These are phyloP conservation scores for Cornus kousa DNA, from an alignment of 148 eudicot genomes.

Conservation along the genomic window DNA sequence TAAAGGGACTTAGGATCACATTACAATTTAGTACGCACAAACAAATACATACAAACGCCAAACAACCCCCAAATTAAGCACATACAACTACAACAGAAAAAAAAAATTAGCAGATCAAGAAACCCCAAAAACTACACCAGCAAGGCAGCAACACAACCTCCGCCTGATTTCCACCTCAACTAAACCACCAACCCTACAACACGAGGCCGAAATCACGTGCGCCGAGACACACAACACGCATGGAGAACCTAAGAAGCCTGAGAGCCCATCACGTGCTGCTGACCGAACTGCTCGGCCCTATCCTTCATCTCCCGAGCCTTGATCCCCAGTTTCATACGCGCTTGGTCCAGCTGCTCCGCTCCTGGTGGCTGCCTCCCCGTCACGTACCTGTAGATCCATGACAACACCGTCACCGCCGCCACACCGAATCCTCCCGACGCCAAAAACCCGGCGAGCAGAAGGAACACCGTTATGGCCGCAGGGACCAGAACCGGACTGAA, in stretches of 20 bases:
- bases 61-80: no score
- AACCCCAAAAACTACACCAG: not conserved
- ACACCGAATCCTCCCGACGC: constrained; percentile 65
- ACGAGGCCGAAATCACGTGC: not conserved
- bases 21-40: no score
- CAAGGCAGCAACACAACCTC: no score
- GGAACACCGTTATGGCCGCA: constrained; percentile 37
- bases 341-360: constrained; percentile 49
- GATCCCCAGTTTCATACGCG: constrained; percentile 38
- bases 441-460: constrained; percentile 42
- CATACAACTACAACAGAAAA: no score
- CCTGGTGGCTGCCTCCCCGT: constrained; percentile 57
- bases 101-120: not conserved
- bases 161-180: not conserved
- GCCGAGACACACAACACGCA: no score
- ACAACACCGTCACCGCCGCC: constrained; percentile 50
- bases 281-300: constrained; percentile 41
- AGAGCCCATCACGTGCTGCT: constrained; percentile 3
- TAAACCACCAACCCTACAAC: not conserved
- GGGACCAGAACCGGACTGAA: constrained; percentile 72
- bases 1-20: no score
- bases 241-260: not conserved
- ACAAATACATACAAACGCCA: no score
- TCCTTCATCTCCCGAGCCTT: constrained; percentile 61
- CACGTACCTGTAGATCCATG: constrained; percentile 68